Conservation (phyloP, 805 yeast species). For the Suhomyces pyralidae region DNA sequence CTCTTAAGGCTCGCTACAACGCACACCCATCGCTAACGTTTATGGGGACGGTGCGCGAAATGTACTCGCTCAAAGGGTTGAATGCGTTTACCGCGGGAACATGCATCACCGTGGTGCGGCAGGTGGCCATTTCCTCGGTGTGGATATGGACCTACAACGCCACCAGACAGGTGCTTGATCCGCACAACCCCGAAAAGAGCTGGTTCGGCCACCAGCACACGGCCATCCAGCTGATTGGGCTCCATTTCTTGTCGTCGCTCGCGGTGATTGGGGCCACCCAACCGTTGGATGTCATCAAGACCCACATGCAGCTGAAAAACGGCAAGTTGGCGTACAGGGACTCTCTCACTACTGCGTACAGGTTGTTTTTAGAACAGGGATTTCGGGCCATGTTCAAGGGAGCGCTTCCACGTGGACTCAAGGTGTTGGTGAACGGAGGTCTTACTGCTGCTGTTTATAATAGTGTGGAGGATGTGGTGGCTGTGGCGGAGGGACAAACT, state of each 20-base stretch:
- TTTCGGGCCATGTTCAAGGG: constrained; percentile 33
- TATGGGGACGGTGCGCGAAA: constrained; percentile 55
- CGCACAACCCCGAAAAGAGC: constrained; percentile 39
- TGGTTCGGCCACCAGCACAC: constrained; percentile 48
- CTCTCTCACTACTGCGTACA: constrained; percentile 48
- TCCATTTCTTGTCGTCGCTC: constrained; percentile 55
- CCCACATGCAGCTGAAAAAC: constrained; percentile 79
- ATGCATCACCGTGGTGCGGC: constrained; percentile 77
- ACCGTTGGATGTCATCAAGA: constrained; percentile 81
- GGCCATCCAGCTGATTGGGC: constrained; percentile 46
- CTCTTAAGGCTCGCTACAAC: constrained; percentile 36
- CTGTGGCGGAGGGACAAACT: constrained; percentile 30
- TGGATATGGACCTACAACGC: constrained; percentile 82
- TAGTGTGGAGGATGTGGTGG: constrained; percentile 48
- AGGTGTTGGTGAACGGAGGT: constrained; percentile 70
- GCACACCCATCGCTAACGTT: constrained; percentile 54
- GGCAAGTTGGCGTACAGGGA: constrained; percentile 58
- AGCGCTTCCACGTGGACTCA: constrained; percentile 59
- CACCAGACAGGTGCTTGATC: constrained; percentile 66
- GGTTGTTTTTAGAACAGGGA: constrained; percentile 31
- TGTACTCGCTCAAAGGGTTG: constrained; percentile 68
- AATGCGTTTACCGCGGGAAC: constrained; percentile 82
- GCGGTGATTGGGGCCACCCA: constrained; percentile 80
- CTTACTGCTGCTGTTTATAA: constrained; percentile 65
- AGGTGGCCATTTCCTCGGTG: constrained; percentile 72